Conservation (phyloP, 768 basidiomycete species). For the Gelatoporia subvermispora region DNA sequence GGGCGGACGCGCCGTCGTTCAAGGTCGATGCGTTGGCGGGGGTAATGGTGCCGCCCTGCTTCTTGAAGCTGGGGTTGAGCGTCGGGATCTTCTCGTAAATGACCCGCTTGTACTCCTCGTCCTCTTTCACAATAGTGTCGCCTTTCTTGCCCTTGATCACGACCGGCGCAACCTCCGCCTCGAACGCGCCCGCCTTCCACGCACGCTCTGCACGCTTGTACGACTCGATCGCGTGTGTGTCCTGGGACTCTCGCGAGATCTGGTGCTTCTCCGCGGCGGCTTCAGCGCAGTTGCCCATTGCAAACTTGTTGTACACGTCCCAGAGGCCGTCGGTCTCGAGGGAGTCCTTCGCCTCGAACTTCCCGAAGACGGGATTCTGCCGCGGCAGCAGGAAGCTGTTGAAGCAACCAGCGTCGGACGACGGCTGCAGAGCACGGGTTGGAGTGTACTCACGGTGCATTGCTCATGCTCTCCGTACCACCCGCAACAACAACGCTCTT, state of each 20-base stretch:
- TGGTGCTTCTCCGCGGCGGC: slow-evolving; percentile 71
- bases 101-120: slow-evolving; percentile 97
- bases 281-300: slow-evolving; percentile 98
- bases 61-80: slow-evolving; percentile 85
- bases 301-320: slow-evolving; percentile 96
- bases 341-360: slow-evolving; percentile 83
- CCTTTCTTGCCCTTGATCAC: slow-evolving; percentile 94
- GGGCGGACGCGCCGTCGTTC: slow-evolving; percentile 94
- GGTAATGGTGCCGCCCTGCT: slow-evolving; percentile 83
- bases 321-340: slow-evolving; percentile 90
- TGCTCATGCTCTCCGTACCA: slow-evolving; percentile 99
- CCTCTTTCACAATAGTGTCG: slow-evolving; percentile 83
- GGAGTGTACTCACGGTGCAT: slow-evolving; percentile 77
- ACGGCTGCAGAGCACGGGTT: background rate
- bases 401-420: background rate
- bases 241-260: slow-evolving; percentile 85
- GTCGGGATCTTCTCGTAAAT: slow-evolving; percentile 91
- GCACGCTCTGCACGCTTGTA: slow-evolving; percentile 91
- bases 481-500: slow-evolving; percentile 86
- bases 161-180: slow-evolving; percentile 84
- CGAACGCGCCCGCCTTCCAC: slow-evolving; percentile 83
- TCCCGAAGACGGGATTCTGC: slow-evolving; percentile 80
- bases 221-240: slow-evolving; percentile 89
- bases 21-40: slow-evolving; percentile 94
- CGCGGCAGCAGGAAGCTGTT: slow-evolving; percentile 77